Conservation (phyloP, 1,139 yeast genomes). For the Lodderomyces oxycetoniae region DNA sequence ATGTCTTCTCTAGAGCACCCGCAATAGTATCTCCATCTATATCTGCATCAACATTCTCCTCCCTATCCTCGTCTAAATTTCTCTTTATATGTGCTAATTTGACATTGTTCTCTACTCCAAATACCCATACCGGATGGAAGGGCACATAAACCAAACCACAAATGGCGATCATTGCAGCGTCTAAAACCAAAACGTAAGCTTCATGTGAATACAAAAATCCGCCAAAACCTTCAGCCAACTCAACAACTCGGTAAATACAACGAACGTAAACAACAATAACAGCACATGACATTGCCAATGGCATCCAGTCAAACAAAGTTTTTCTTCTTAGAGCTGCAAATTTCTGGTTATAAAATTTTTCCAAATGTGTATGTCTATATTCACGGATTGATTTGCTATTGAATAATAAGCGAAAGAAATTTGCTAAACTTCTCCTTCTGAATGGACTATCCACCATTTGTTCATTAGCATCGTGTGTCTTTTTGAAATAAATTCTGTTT, state of each 20-base stretch:
- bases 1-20: conserved; percentile 1
- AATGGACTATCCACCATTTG: conserved; percentile 18
- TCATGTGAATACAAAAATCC: conserved; percentile 72
- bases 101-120: conserved; percentile 40
- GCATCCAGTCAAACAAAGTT: conserved; percentile 43
- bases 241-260: conserved; percentile 77
- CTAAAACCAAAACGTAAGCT: conserved; percentile 68
- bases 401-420: conserved; percentile 28
- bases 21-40: conserved; percentile 2
- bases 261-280: conserved; percentile 62
- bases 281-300: conserved; percentile 48
- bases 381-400: conserved; percentile 21
- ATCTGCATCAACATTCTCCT: neutral
- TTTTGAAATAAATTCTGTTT: conserved; percentile 37
- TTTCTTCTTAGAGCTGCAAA: conserved; percentile 38
- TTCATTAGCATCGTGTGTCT: neutral
- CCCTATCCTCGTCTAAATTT: conserved; percentile 20
- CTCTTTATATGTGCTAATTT: conserved; percentile 34
- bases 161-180: conserved; percentile 62
- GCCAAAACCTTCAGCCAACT: conserved; percentile 71
- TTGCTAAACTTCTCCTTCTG: conserved; percentile 23
- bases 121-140: conserved; percentile 60
- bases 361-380: conserved; percentile 25
- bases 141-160: conserved; percentile 45
- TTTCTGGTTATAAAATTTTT: conserved; percentile 33